Conservation (phyloP, 2,329 filamentous ascomycete genomes). For the Xylariaceae sp. region DNA sequence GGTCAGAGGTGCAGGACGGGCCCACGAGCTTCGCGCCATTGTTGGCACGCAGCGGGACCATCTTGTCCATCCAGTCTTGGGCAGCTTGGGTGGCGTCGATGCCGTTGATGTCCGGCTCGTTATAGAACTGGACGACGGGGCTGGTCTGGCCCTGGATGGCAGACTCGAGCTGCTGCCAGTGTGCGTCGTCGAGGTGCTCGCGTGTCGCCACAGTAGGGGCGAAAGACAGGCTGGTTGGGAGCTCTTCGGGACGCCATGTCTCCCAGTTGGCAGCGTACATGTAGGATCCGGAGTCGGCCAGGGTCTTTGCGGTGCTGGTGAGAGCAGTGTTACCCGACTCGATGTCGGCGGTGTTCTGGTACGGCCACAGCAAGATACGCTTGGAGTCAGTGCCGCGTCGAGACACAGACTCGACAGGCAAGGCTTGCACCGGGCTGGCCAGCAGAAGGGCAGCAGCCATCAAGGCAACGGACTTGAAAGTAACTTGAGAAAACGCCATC, state of each 20-base stretch:
- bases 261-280: slow-evolving; percentile 15
- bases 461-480: slow-evolving; percentile 6
- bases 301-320: slow-evolving; percentile 1
- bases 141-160: slow-evolving; percentile 7
- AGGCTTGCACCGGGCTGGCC: slow-evolving; percentile 4
- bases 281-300: slow-evolving; percentile 6
- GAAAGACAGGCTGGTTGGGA: slow-evolving; percentile 28
- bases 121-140: slow-evolving; percentile 38
- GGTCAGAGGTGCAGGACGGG: slow-evolving; percentile 34
- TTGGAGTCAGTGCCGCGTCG: slow-evolving; percentile 5
- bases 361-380: slow-evolving; percentile 17
- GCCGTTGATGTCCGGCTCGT: slow-evolving; percentile 37
- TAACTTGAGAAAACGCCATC: slow-evolving; percentile 3
- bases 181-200: slow-evolving; percentile 29
- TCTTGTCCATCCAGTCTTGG: slow-evolving; percentile 29
- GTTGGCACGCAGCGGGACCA: slow-evolving; percentile 26
- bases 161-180: slow-evolving; percentile 29
- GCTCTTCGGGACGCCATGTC: slow-evolving; percentile 12
- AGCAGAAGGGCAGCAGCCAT: slow-evolving; percentile 9
- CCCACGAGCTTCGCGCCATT: slow-evolving; percentile 31
- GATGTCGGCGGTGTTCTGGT: slow-evolving; percentile 8
- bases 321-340: slow-evolving; percentile 1
- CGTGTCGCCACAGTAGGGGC: slow-evolving; percentile 39
- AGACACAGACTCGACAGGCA: slow-evolving; percentile 7
- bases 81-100: slow-evolving; percentile 28